Base-by-base conservation (phyloP, 768 basidiomycete species). In the Tylopilus balloui region DNA sequence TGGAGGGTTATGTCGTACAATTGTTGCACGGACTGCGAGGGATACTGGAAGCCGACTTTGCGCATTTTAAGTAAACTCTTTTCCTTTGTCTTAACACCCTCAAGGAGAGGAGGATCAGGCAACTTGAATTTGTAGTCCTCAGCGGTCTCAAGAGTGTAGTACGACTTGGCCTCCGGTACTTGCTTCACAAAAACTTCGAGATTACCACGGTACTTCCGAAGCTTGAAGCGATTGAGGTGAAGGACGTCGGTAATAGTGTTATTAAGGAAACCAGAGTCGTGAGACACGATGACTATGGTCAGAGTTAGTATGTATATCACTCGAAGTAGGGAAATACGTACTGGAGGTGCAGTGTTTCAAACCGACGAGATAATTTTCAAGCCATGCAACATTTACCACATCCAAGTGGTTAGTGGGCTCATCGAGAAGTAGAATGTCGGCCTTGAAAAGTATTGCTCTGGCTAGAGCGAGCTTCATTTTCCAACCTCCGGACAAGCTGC, bases 61-160 rank as follows among this genome's bases (percentile, higher is more conserved):
- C 93, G 89, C 92, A 97, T 95, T 81, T 97, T 97, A 56, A 96
- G 72, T 61, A 97, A 75, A 53, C 82, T 83, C 83, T 95, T 97
- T 76, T 97, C 93, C 81, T 97, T 97, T 65, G 94, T 97, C 87
- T 97, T 97, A 76, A 97, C 94, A 87, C 94, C 94, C 58, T 97
- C 94, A 54, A 97, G 88, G 57, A 97, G 84, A 66, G 94, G 94
- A 46, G 94, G 94, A 66, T 92, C 86, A 49, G 94, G 94, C 61
- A 97, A 84, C 83, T 92, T 94, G 85, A 96, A 97, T 75, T 83
- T 88, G 84, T 97, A 97, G 78, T 95, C 91, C 75, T 95, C 93
- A 45, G 83, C 81, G 50, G 93, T 91, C 74, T 95, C 84, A 60
- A 97, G 89, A 53, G 88, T 90, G 79, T 92, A 97, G 81, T 97